Evolutionary conservation across 2,329 filamentous ascomycete genomes (phyloP), one percentile per base, ranked within the genome.

Genomic region (Ilyonectria robusta): DNA sequence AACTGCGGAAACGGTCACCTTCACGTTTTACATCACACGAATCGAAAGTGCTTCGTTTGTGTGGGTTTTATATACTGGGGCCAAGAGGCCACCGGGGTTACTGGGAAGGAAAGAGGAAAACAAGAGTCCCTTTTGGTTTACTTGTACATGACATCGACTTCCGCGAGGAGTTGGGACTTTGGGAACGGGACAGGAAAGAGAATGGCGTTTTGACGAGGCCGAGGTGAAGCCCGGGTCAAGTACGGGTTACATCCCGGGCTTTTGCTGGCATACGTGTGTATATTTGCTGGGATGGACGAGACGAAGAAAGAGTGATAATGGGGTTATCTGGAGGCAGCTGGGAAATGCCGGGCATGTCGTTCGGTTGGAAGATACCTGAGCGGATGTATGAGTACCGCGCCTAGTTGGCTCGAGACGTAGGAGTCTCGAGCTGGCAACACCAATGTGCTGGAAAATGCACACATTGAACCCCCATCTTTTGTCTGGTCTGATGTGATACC

Each of bases 41-140:
- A 75, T 76, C 68, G 74, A 76, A 76, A 76, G 74, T 72, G 74
- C 74, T 76, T 76, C 74, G 57, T 72, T 68, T 74, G 74, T 66
- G 73, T 57, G 65, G 59, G 60, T 67, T 73, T 60, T 69, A 75
- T 69, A 75, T 47, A 75, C 63, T 72, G 65, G 72, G 50, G 67
- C 66, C 51, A 40, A 62, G 67, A 72, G 60, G 62, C 63, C 63
- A 62, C 48, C 48, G 56, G 63, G 68, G 59, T 53, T 60, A 44
- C 59, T 68, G 69, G 63, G 62, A 62, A 55, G 63, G 64, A 70
- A 70, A 67, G 26, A 69, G 65, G 73, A 66, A 69, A 71, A 68
- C 64, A 69, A 69, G 67, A 67, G 67, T 70, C 61, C 62, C 59
- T 66, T 60, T 55, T 35, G 33, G 26, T 67, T 66, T 70, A 67